Evolutionary conservation across 352 stramenopile species (phyloP).

Genomic region (Phytophthora fragariae): DNA sequence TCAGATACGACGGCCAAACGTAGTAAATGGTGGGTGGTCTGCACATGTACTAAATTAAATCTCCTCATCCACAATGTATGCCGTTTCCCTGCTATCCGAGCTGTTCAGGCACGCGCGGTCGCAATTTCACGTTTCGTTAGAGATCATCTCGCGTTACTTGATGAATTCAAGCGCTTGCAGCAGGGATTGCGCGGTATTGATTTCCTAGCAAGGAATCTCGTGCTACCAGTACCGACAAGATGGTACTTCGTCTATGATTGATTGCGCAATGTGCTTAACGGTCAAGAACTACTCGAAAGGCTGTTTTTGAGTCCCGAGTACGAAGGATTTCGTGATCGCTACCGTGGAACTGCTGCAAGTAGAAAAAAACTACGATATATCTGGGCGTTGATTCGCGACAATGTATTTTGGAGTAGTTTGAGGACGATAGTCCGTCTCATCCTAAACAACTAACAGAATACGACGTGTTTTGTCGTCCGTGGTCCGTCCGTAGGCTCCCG

Average conservation of each 20-base stretch:
- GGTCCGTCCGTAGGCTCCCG: too few relatives aligned
- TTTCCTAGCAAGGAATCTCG: not conserved
- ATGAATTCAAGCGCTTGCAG: slow-evolving; percentile 6
- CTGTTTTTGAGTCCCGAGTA: slow-evolving; percentile 2
- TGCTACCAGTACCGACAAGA: not conserved
- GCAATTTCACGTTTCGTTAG: slow-evolving; percentile 1
- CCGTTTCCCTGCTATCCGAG: not conserved
- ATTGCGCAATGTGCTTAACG: not conserved
- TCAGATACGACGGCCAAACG: not conserved
- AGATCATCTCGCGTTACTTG: slow-evolving; percentile 1
- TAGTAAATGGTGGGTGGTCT: slow-evolving; percentile 1
- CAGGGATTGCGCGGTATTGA: not conserved
- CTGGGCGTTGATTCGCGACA: not conserved
- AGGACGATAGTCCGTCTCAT: not conserved
- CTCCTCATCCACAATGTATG: slow-evolving; percentile 2
- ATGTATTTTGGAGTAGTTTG: not conserved
- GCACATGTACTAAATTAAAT: not conserved
- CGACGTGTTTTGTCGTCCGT: too few relatives aligned
- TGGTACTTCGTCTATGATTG: slow-evolving; percentile 6
- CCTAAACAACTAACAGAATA: too few relatives aligned
- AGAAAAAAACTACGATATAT: not conserved
- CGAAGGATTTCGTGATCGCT: not conserved
- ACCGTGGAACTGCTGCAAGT: too few relatives aligned
- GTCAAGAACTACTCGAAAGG: slow-evolving; percentile 1
- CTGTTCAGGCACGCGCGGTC: not conserved